Evolutionary conservation across 2,329 filamentous ascomycete genomes (phyloP).

Genomic region (Cladosporium sp.): DNA sequence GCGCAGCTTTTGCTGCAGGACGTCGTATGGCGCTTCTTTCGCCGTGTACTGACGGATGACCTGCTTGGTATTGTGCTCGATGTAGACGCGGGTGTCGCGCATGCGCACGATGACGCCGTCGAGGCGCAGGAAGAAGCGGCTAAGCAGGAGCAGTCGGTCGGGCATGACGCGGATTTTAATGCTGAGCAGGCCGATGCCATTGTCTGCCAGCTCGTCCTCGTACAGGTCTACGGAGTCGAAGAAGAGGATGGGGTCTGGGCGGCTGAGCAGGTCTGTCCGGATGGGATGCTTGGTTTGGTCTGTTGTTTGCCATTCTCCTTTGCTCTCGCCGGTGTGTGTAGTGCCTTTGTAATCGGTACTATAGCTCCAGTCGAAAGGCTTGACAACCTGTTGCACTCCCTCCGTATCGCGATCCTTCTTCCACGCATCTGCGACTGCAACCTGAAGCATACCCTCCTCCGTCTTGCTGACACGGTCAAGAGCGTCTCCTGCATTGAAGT

Average conservation of each 20-base stretch:
- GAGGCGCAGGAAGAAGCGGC: conserved; percentile 86
- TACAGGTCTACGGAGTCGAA: conserved; percentile 96
- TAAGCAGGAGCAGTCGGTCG: conserved; percentile 78
- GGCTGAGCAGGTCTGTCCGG: conserved; percentile 81
- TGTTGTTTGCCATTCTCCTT: conserved; percentile 32
- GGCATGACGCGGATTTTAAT: conserved; percentile 95
- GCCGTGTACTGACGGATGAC: conserved; percentile 88
- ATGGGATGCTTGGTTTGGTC: conserved; percentile 58
- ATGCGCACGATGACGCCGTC: conserved; percentile 88
- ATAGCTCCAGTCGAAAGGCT: conserved; percentile 98
- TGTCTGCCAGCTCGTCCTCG: conserved; percentile 97
- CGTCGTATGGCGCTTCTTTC: conserved; percentile 79
- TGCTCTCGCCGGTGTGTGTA: conserved; percentile 37
- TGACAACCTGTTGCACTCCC: conserved; percentile 89
- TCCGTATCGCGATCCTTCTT: conserved; percentile 70
- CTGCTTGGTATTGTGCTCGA: conserved; percentile 78
- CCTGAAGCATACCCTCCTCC: conserved; percentile 84
- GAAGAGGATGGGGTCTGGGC: conserved; percentile 91
- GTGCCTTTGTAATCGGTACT: conserved; percentile 84
- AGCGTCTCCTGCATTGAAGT: conserved; percentile 84
- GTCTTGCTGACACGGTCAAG: conserved; percentile 94
- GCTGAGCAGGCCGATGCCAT: conserved; percentile 86
- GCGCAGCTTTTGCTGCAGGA: conserved; percentile 61
- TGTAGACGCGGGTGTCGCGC: conserved; percentile 85
- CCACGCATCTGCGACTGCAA: conserved; percentile 92